These are phyloP conservation scores for Persicaria tinctoria DNA, from an alignment of 148 eudicot species.

Conservation along the genomic window DNA sequence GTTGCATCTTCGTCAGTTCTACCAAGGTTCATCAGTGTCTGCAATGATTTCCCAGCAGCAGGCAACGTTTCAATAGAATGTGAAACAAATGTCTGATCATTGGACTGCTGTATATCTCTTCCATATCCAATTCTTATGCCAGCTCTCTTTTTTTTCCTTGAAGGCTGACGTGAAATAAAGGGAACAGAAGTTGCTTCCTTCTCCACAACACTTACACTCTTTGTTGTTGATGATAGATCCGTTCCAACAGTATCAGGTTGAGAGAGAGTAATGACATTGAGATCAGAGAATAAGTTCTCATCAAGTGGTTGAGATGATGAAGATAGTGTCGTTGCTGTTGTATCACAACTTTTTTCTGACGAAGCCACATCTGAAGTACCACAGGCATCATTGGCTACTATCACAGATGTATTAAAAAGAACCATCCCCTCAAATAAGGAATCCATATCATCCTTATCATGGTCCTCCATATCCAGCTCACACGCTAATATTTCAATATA, in stretches of 20 bases:
- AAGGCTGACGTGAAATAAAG: slow-evolving; percentile 37
- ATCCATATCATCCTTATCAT: slow-evolving; percentile 42
- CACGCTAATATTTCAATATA: background rate
- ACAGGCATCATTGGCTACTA: slow-evolving; percentile 16
- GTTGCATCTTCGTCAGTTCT: slow-evolving; percentile 15
- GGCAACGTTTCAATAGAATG: slow-evolving; percentile 15
- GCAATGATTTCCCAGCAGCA: slow-evolving; percentile 12
- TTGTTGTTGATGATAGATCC: slow-evolving; percentile 12
- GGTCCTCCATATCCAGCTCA: slow-evolving; percentile 24
- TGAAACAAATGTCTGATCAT: slow-evolving; percentile 23
- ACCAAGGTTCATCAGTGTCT: slow-evolving; percentile 5
- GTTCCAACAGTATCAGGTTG: slow-evolving; percentile 21
- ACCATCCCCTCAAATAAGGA: slow-evolving; percentile 81
- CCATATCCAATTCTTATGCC: slow-evolving; percentile 68
- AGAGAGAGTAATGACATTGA: slow-evolving; percentile 44
- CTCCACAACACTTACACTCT: slow-evolving; percentile 15
- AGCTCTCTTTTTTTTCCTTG: slow-evolving; percentile 63
- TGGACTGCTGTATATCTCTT: slow-evolving; percentile 33
- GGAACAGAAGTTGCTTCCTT: slow-evolving; percentile 18
- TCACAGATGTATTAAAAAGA: slow-evolving; percentile 45
- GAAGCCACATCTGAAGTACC: slow-evolving; percentile 15
- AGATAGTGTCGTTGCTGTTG: slow-evolving; percentile 15
- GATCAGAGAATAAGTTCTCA: slow-evolving; percentile 76
- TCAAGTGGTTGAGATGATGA: slow-evolving; percentile 53
- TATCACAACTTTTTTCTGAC: slow-evolving; percentile 11